Evolutionary conservation across 805 yeast species (phyloP).

Genomic region (Candida mattraensis): DNA sequence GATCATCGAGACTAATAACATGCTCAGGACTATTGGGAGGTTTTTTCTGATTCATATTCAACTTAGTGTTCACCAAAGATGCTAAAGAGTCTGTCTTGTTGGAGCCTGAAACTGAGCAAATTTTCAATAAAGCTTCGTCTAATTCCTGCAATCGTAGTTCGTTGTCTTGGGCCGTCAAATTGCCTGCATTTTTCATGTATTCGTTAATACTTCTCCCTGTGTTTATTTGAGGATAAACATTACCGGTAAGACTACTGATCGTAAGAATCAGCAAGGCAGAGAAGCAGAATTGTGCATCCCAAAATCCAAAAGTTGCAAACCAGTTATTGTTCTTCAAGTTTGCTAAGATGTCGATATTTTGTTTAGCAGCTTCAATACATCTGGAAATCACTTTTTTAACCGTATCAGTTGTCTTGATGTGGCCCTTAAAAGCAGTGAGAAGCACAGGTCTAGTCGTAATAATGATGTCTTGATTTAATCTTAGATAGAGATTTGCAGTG

Average conservation of each 20-base stretch:
- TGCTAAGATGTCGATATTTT: conserved; percentile 10
- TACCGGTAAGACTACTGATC: conserved; percentile 24
- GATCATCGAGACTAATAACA: no score
- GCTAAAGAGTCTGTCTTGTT: no score
- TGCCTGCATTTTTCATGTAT: conserved; percentile 31
- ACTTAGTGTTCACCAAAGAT: no score
- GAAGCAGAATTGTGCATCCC: conserved; percentile 36
- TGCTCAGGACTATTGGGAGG: no score
- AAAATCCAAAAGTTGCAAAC: conserved; percentile 35
- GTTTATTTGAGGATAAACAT: conserved; percentile 21
- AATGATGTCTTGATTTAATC: conserved; percentile 34
- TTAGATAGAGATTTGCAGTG: conserved; percentile 32
- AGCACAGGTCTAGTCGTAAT: conserved; percentile 35
- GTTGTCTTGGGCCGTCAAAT: conserved; percentile 34
- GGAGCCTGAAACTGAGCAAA: no score
- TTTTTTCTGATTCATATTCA: no score
- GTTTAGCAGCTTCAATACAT: conserved; percentile 26
- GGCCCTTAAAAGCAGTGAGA: conserved; percentile 32
- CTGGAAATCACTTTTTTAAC: conserved; percentile 29
- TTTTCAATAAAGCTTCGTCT: no score
- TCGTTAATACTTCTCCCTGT: conserved; percentile 24
- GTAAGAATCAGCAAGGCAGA: conserved; percentile 31
- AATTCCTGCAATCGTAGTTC: conserved; percentile 29
- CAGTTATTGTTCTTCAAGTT: conserved; percentile 25
- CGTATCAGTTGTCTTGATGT: conserved; percentile 17